Percentiles rank a stretch among this genome's conserved stretches.
phyloP scores from a whole-genome alignment of 2,329 filamentous ascomycete genomes.

The Paecilomyces dactylethromorphus region DNA sequence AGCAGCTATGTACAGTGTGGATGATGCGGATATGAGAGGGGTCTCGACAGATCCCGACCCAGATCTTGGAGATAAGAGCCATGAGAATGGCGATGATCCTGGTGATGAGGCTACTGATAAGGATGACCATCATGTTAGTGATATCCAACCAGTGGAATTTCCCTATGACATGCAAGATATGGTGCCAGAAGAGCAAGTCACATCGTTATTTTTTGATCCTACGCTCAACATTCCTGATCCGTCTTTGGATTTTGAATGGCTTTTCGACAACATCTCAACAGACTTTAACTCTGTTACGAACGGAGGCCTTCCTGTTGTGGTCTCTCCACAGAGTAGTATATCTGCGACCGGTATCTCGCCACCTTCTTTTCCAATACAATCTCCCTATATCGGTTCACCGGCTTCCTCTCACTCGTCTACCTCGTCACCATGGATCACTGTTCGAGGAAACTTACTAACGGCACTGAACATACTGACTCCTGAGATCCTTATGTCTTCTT shows the following conservation, averaged over 20 bases:
- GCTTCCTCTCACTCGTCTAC: constrained; percentile 4
- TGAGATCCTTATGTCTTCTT: constrained; percentile 12
- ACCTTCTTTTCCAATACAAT: constrained; percentile 5
- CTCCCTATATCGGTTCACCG: constrained; percentile 9
- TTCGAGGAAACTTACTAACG: constrained; percentile 10
- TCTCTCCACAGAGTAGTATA: constrained; percentile 6
- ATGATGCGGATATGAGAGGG: constrained; percentile 4
- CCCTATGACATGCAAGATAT: constrained; percentile 3
- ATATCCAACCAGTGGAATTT: constrained; percentile 1
- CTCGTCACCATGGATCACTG: constrained; percentile 12
- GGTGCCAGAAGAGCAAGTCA: constrained; percentile 7
- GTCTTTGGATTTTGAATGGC: constrained; percentile 16
- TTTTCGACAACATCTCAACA: constrained; percentile 14
- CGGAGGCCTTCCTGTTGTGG: constrained; percentile 4
- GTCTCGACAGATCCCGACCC: background rate
- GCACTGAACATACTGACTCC: constrained; percentile 12
- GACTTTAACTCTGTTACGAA: constrained; percentile 7
- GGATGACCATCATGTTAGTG: background rate
- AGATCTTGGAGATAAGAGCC: background rate
- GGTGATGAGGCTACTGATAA: background rate
- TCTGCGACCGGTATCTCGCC: constrained; percentile 8
- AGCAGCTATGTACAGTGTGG: constrained; percentile 5
- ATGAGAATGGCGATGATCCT: background rate
- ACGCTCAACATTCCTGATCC: constrained; percentile 13
- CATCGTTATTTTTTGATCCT: constrained; percentile 14